phyloP scores from a whole-genome alignment of 169 alveolate species.

The Cyclospora cayetanensis region DNA sequence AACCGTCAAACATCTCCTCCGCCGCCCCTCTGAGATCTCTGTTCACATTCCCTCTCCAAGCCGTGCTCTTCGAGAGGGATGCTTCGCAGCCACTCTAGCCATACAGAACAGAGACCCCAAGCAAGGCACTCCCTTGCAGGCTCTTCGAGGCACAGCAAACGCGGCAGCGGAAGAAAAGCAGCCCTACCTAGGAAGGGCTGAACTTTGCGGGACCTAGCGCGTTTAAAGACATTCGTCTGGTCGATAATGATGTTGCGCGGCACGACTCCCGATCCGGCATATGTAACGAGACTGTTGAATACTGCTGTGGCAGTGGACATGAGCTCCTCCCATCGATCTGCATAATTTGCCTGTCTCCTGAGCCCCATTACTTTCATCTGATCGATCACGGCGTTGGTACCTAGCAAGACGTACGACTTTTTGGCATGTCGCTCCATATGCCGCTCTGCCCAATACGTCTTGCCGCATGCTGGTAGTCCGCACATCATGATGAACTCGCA shows the following conservation, averaged over 20 bases:
- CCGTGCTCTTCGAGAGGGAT: too few species aligned
- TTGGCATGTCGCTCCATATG: constrained; percentile 31
- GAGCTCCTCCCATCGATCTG: constrained; percentile 61
- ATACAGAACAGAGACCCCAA: too few species aligned
- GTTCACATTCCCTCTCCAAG: too few species aligned
- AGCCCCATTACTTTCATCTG: constrained; percentile 68
- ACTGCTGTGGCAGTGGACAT: constrained; percentile 64
- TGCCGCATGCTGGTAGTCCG: constrained; percentile 68
- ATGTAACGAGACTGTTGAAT: constrained; percentile 38
- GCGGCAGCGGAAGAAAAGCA: too few species aligned
- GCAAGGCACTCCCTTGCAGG: too few species aligned
- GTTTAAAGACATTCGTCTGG: constrained; percentile 58
- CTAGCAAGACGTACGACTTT: constrained; percentile 53
- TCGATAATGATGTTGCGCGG: constrained; percentile 62
- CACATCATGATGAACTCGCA: constrained; percentile 65
- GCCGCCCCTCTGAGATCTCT: too few species aligned
- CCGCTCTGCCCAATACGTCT: constrained; percentile 63
- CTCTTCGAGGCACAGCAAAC: too few species aligned
- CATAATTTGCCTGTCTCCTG: constrained; percentile 47
- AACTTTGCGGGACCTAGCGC: constrained; percentile 53
- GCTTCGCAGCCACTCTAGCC: too few species aligned
- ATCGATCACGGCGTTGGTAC: constrained; percentile 65
- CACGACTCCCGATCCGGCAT: constrained; percentile 31
- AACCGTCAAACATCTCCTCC: too few species aligned
- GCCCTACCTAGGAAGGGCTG: constrained; percentile 47